Percentiles rank a stretch among this genome's conserved stretches.
Conservation (phyloP, 129 eudicot genomes). For the Calendula officinalis region DNA sequence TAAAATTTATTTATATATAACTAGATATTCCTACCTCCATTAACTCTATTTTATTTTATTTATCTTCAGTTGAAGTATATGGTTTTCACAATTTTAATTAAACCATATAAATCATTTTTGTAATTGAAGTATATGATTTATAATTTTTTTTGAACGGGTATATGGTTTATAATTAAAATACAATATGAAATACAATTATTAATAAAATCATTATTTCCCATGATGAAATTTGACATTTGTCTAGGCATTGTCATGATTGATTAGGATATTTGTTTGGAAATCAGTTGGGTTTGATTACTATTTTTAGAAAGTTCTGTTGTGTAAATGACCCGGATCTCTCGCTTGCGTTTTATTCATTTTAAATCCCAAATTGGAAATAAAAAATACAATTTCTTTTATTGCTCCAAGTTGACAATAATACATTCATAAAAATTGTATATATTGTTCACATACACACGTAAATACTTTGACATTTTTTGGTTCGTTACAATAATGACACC, state of each 20-base stretch:
- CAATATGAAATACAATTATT: too few species aligned
- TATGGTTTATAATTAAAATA: too few species aligned
- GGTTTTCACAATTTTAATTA: too few species aligned
- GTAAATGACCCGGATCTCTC: constrained; percentile 33
- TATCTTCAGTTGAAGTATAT: too few species aligned
- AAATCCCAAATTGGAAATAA: constrained; percentile 24
- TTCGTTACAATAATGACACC: constrained; percentile 13
- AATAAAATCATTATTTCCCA: not conserved
- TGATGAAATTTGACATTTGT: constrained; percentile 37
- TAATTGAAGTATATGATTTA: too few species aligned
- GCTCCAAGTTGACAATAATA: constrained; percentile 32
- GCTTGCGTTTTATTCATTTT: constrained; percentile 16
- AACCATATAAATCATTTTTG: too few species aligned
- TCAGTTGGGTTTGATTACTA: constrained; percentile 38
- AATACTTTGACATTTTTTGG: constrained; percentile 31
- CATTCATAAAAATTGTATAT: not conserved
- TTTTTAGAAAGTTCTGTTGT: constrained; percentile 33
- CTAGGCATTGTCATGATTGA: constrained; percentile 40
- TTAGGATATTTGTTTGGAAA: constrained; percentile 24
- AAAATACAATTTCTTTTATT: constrained; percentile 13
- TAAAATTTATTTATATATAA: too few species aligned
- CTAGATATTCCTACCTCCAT: too few species aligned
- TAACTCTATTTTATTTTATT: too few species aligned
- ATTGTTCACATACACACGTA: constrained; percentile 29
- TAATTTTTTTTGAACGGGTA: too few species aligned